Base-by-base conservation (phyloP, 2,329 filamentous ascomycete species). In the Colletotrichum spinosum region DNA sequence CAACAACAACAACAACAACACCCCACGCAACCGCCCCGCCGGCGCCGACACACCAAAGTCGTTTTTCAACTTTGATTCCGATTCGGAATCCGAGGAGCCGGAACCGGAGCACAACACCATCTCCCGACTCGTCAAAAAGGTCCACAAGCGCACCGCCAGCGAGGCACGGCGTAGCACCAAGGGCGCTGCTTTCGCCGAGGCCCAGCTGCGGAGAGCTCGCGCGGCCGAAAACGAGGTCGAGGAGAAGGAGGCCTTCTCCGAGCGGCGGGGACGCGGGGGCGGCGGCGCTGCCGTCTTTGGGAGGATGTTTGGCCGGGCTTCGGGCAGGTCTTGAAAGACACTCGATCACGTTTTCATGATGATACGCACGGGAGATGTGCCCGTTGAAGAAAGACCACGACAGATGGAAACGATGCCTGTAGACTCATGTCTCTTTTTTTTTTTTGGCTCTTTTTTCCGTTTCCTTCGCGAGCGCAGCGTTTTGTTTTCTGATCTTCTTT, bases 21-120 rank as follows among this genome's bases (percentile, higher is more conserved):
- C 25, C 25, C 25, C 25, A 25, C 25, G 4, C 25, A 25, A 25
- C 25, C 46, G 12, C 42, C 46, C 34, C 17, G 25, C 45, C 45
- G 45, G 25, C 11, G 34, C 52, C 10, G 50, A 45, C 34, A 15
- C 38, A 37, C 65, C 54, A 34, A 65, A 68, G 38, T 68, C 65
- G 37, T 67, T 66, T 50, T 69, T 69, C 57, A 61, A 69, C 54
- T 69, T 69, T 25, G 67, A 69, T 51, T 69, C 67, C 12, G 67
- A 69, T 46, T 67, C 67, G 8, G 67, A 68, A 10, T 60, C 60
- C 12, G 67, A 69, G 6, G 56, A 54, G n/a, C 15, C 63, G 35
- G 57, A 55, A 38, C 62, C 56, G 12, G 66, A 65, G 52, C 56
- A 56, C 45, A 25, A 25, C 25, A 44, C 61, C 38, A 66, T 68